Evolutionary conservation across 2,329 filamentous ascomycete species (phyloP).

Genomic region (Trichoderma hamatum): DNA sequence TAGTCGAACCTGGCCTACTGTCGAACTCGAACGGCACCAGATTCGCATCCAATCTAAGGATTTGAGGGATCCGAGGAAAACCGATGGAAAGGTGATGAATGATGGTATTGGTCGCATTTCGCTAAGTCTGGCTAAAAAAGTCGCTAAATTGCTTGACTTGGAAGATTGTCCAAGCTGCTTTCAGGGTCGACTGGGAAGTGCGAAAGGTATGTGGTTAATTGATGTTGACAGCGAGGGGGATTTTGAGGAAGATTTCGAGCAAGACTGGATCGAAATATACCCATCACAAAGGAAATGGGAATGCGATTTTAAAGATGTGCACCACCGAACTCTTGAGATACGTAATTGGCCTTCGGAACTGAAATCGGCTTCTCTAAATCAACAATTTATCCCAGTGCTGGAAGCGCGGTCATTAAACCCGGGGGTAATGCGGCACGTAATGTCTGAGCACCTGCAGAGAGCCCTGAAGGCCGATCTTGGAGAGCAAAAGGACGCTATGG

Average conservation of each 20-base stretch:
- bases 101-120: conserved; percentile 71
- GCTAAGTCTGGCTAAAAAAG: conserved; percentile 54
- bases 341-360: conserved; percentile 43
- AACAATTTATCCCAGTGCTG: conserved; percentile 70
- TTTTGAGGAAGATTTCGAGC: conserved; percentile 47
- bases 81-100: conserved; percentile 58
- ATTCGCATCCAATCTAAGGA: conserved; percentile 47
- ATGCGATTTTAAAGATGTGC: conserved; percentile 49
- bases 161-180: conserved; percentile 62
- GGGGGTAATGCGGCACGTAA: conserved; percentile 47
- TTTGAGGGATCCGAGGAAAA: conserved; percentile 37
- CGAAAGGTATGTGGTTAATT: conserved; percentile 76
- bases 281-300: conserved; percentile 71
- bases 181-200: conserved; percentile 71
- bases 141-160: conserved; percentile 56
- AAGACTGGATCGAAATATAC: conserved; percentile 67
- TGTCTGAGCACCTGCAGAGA: conserved; percentile 54
- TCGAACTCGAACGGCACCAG: conserved; percentile 50
- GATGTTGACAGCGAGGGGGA: conserved; percentile 51
- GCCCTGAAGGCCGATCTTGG: conserved; percentile 57
- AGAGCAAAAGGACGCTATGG: conserved; percentile 54
- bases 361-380: conserved; percentile 60
- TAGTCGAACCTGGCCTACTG: conserved; percentile 52
- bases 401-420: conserved; percentile 58
- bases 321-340: conserved; percentile 69